Conservation (phyloP, 2,329 filamentous ascomycete species). For the Microdochium bolleyi region DNA sequence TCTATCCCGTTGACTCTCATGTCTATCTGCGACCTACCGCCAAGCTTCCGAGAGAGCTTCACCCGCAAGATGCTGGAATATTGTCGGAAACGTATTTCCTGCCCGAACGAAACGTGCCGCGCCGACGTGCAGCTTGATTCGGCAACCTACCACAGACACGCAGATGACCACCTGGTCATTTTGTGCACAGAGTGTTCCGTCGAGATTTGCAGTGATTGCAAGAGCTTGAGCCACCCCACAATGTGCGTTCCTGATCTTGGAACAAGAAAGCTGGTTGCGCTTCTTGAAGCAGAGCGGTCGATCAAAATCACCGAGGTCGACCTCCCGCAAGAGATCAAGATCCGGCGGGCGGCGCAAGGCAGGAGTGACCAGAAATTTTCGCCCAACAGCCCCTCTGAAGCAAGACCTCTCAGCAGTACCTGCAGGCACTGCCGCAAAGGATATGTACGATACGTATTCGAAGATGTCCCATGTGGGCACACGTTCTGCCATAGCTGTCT, state of each 20-base stretch:
- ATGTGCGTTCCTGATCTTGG: not conserved
- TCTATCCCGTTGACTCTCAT: not conserved
- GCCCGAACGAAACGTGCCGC: not conserved
- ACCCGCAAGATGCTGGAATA: not conserved
- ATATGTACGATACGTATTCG: not conserved
- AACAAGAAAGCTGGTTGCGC: not conserved
- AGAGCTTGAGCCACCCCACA: not conserved
- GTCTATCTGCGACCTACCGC: not conserved
- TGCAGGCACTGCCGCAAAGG: not conserved
- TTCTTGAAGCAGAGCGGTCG: not conserved
- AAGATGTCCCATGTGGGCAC: not conserved
- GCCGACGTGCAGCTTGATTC: not conserved
- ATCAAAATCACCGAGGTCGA: not conserved
- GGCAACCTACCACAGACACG: not conserved
- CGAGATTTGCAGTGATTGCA: not conserved
- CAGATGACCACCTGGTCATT: not conserved
- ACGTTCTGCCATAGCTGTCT: not conserved
- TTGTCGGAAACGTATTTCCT: not conserved
- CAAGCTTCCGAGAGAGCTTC: not conserved
- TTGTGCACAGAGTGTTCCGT: not conserved
- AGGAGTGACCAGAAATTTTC: no score
- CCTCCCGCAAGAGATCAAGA: not conserved
- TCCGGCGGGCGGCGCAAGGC: no score
- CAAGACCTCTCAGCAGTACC: not conserved
- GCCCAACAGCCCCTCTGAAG: not conserved